phyloP scores from a whole-genome alignment of 306 rosid genomes.

The Rubus parviflorus region DNA sequence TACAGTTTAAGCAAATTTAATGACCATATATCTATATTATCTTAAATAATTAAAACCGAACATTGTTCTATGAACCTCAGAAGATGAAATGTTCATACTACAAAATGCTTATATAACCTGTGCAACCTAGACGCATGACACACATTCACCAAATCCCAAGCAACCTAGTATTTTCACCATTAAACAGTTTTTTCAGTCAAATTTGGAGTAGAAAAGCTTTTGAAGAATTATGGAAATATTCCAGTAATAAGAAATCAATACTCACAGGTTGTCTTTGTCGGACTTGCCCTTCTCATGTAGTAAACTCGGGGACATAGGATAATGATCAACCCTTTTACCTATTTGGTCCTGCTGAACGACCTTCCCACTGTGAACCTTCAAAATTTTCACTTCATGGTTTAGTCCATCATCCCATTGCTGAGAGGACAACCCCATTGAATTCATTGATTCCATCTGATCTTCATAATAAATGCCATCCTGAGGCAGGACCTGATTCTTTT shows the following conservation, averaged over 20 bases:
- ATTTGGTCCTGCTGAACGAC: constrained; percentile 62
- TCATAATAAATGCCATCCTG: constrained; percentile 64
- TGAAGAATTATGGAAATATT: constrained; percentile 5
- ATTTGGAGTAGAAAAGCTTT: background rate
- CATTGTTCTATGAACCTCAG: background rate
- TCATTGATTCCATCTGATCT: constrained; percentile 58
- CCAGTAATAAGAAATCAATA: constrained; percentile 27
- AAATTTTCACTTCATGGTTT: constrained; percentile 53
- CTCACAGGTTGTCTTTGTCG: constrained; percentile 81
- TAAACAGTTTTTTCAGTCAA: background rate
- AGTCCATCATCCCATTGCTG: constrained; percentile 68
- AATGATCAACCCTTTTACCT: constrained; percentile 54
- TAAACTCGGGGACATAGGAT: constrained; percentile 88
- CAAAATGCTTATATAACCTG: background rate
- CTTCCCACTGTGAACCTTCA: constrained; percentile 53
- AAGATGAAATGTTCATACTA: background rate
- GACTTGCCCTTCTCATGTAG: constrained; percentile 69
- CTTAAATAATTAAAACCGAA: background rate
- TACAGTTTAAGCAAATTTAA: background rate
- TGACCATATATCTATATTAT: background rate
- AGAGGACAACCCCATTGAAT: constrained; percentile 58
- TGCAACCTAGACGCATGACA: background rate
- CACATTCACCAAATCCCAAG: background rate
- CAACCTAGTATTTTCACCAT: background rate
- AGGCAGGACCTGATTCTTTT: constrained; percentile 92